A percentile compares a stretch with the other conserved stretches of the same genome.
These are phyloP conservation scores for Phialophora verrucosa DNA, from an alignment of 2,329 filamentous ascomycete genomes.

Conservation along the genomic window DNA sequence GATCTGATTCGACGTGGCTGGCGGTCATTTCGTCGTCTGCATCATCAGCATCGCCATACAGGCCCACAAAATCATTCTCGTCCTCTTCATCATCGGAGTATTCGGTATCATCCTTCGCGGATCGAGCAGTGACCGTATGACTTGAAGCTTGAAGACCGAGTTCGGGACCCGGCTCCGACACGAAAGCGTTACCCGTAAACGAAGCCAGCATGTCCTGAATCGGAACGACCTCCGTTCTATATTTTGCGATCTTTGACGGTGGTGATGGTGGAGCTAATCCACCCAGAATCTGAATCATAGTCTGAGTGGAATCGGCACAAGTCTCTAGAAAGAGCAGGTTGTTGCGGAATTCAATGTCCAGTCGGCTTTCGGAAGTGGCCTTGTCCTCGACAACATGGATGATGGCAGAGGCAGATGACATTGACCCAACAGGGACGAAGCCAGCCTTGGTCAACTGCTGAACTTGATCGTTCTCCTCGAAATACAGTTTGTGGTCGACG, in stretches of 20 bases:
- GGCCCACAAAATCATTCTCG: conserved; percentile 45
- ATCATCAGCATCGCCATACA: conserved; percentile 44
- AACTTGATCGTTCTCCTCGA: conserved; percentile 52
- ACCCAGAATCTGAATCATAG: conserved; percentile 77
- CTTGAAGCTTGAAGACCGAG: conserved; percentile 37
- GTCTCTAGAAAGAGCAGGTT: conserved; percentile 90
- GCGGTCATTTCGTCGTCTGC: conserved; percentile 46
- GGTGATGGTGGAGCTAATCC: conserved; percentile 82
- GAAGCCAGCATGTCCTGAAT: conserved; percentile 88
- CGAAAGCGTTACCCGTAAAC: conserved; percentile 84
- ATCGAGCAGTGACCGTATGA: conserved; percentile 4
- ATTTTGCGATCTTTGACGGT: conserved; percentile 81
- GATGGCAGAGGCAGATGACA: conserved; percentile 76
- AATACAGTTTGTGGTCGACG: conserved; percentile 42
- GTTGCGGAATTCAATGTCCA: conserved; percentile 83
- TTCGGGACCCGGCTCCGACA: conserved; percentile 42
- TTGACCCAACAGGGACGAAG: conserved; percentile 84
- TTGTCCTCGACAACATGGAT: conserved; percentile 65
- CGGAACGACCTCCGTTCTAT: conserved; percentile 83
- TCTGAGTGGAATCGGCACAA: conserved; percentile 96
- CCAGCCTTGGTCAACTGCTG: conserved; percentile 65
- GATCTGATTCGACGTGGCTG: conserved; percentile 45
- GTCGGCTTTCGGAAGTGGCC: conserved; percentile 65
- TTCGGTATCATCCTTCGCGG: conserved; percentile 46
- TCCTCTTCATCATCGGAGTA: conserved; percentile 48